phyloP scores from a whole-genome alignment of 2,329 filamentous ascomycete species.

The Aspergillus calidoustus region DNA sequence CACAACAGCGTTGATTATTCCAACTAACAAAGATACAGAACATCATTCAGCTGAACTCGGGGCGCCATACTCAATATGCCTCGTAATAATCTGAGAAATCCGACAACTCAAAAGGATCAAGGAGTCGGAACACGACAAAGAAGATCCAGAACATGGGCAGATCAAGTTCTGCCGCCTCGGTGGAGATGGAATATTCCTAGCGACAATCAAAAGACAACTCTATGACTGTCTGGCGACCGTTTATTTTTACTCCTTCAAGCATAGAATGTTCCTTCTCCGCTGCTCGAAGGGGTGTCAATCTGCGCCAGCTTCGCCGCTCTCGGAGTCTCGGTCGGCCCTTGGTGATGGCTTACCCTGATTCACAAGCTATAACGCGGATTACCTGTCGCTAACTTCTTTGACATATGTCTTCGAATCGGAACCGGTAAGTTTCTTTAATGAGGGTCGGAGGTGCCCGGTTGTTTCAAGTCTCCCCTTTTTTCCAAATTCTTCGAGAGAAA shows the following conservation, averaged over 20 bases:
- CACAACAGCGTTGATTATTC: background rate
- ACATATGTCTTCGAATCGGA: background rate
- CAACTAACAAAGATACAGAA: background rate
- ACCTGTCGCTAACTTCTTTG: background rate
- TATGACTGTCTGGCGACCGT: background rate
- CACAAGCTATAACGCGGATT: background rate
- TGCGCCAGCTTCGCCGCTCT: background rate
- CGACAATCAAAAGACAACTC: too few species aligned
- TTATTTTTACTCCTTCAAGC: background rate
- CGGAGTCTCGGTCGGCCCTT: background rate
- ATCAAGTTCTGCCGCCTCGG: background rate
- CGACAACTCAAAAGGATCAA: background rate
- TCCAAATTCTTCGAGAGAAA: background rate
- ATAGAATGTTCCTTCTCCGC: background rate
- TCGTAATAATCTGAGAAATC: background rate
- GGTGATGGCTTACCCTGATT: background rate
- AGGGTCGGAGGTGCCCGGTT: background rate
- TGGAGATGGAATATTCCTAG: background rate
- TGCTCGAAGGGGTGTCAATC: background rate
- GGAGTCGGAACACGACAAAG: background rate
- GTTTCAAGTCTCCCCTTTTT: background rate
- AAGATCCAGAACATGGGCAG: background rate
- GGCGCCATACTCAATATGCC: background rate
- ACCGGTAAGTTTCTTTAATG: background rate
- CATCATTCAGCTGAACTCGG: background rate